Evolutionary conservation across 2,329 filamentous ascomycete genomes (phyloP).

Genomic region (Ceratocystis destructans): DNA sequence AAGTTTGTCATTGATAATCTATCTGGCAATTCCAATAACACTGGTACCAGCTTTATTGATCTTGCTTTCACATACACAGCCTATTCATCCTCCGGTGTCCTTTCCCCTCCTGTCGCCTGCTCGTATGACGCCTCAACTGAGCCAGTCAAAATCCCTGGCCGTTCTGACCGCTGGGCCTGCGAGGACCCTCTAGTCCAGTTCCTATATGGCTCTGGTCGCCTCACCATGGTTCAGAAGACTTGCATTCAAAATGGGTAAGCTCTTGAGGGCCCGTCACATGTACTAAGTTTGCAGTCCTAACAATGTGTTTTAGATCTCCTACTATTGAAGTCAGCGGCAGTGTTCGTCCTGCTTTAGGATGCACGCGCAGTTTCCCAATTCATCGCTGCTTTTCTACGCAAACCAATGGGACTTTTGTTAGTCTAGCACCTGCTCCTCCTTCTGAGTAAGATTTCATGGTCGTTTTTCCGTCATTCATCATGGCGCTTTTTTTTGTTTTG

Average conservation of each 20-base stretch:
- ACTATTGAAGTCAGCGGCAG: slow-evolving; percentile 21
- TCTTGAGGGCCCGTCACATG: not conserved
- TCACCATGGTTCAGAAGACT: slow-evolving; percentile 34
- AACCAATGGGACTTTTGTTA: slow-evolving; percentile 13
- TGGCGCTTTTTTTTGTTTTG: not conserved
- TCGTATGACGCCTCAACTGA: slow-evolving; percentile 32
- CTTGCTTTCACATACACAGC: slow-evolving; percentile 31
- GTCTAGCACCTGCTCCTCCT: slow-evolving; percentile 5
- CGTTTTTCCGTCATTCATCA: not conserved
- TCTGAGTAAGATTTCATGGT: not conserved
- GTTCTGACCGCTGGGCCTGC: slow-evolving; percentile 31
- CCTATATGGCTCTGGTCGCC: slow-evolving; percentile 27
- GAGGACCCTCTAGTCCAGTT: slow-evolving; percentile 32
- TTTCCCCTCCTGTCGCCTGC: slow-evolving; percentile 31
- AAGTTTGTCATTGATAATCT: slow-evolving; percentile 31
- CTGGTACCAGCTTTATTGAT: slow-evolving; percentile 25
- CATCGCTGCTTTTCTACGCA: slow-evolving; percentile 4
- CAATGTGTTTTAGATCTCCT: slow-evolving; percentile 8
- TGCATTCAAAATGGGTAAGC: slow-evolving; percentile 31
- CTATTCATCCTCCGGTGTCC: slow-evolving; percentile 22
- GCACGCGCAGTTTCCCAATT: slow-evolving; percentile 2
- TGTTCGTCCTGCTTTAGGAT: slow-evolving; percentile 18
- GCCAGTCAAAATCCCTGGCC: slow-evolving; percentile 25
- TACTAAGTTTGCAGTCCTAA: not conserved
- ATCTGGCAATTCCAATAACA: slow-evolving; percentile 26